Evolutionary conservation across 2,329 filamentous ascomycete genomes (phyloP), one percentile per base, ranked within the genome.

Genomic region (Parascedosporium putredinis): DNA sequence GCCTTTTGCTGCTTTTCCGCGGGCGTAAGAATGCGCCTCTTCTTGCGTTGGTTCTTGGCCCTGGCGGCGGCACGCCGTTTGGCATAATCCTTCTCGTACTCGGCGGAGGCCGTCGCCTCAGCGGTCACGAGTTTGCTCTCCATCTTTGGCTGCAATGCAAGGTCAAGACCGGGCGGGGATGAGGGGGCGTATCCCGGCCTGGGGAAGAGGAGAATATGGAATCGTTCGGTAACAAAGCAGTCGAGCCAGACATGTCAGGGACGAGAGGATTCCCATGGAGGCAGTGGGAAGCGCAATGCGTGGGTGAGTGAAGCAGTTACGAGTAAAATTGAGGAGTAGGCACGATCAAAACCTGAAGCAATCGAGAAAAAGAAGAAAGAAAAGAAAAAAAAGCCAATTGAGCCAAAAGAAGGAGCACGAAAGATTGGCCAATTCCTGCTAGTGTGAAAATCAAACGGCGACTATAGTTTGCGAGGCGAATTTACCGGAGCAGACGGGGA

Each of bases 1-100:
- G 78, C 79, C 56, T 83, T 82, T 1, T 67, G 68, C 43, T 80
- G 76, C 1, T 76, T 67, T 54, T 83, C 78, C 1, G 67, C 63
- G 50, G 75, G 73, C 1, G 71, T 74, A 44, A 78, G 64, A 1
- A 62, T 57, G 1, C 71, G 69, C 56, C 73, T 76, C 57, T 71
- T 72, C 58, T 70, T 75, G 34, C 62, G 61, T 54, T 67, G 72
- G 33, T 70, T 65, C 54, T 72, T 76, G 2, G 67, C 68, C 24
- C 75, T 70, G 1, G 63, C 62, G 1, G 54, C 53, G 1, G 53
- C 54, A 3, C 56, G 59, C 0, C 58, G 51, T 40, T 71, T 70
- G 10, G 74, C 68, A 42, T 81, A 81, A 0, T 70, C 71, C 22
- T 72, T 74, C 36, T 72, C 67, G 8, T 71, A 72, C 1, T 60